Evolutionary conservation across 441 rosid genomes (phyloP).

Genomic region (Isatis lusitanica): DNA sequence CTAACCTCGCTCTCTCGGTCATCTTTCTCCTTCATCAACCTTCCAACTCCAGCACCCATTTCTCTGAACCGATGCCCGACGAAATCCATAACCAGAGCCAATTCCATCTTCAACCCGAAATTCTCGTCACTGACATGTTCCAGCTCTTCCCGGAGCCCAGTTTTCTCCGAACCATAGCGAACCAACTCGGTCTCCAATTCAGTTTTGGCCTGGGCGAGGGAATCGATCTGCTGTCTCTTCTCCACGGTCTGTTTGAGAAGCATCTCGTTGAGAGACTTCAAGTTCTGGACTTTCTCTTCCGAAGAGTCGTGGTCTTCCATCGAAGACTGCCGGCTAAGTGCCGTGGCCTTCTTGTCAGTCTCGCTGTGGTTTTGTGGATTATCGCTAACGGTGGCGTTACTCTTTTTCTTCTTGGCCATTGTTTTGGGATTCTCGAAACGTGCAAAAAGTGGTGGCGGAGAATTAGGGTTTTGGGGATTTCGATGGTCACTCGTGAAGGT

Average conservation of each 20-base stretch:
- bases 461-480: conserved; percentile 13
- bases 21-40: conserved; percentile 39
- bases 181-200: conserved; percentile 47
- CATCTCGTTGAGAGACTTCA: conserved; percentile 32
- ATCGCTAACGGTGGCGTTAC: conserved; percentile 23
- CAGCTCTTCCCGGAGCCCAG: conserved; percentile 42
- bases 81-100: conserved; percentile 39
- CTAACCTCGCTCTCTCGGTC: conserved; percentile 43
- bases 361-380: conserved; percentile 30
- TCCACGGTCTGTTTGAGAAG: conserved; percentile 30
- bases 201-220: conserved; percentile 41
- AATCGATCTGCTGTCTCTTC: conserved; percentile 49
- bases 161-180: conserved; percentile 30
- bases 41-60: conserved; percentile 34
- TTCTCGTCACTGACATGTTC: conserved; percentile 40
- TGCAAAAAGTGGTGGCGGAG: conserved; percentile 9
- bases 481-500: conserved; percentile 40
- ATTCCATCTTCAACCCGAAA: conserved; percentile 47
- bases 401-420: conserved; percentile 66
- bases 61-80: conserved; percentile 47
- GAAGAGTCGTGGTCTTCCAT: conserved; percentile 32
- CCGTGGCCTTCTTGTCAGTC: conserved; percentile 10
- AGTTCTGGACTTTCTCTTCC: conserved; percentile 16
- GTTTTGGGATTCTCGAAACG: conserved; percentile 18
- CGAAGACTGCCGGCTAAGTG: conserved; percentile 22